Base-by-base conservation (phyloP, 2,329 filamentous ascomycete species). In the Fusarium decemcellulare region DNA sequence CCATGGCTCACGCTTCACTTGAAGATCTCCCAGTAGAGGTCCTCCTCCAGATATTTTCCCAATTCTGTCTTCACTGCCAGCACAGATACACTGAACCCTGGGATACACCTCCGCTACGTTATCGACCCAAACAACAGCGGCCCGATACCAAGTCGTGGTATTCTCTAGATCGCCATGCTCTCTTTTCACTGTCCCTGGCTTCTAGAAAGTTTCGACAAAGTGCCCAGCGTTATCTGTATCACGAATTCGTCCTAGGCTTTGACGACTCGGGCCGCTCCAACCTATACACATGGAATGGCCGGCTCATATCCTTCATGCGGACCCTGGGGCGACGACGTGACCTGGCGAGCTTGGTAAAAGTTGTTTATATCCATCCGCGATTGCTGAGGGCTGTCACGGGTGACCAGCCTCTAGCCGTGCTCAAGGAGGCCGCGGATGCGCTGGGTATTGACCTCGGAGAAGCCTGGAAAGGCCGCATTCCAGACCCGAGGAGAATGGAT, bases 21-120 rank as follows among this genome's bases (percentile, higher is more conserved):
- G 39, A 5, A 18, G 12, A 53, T 40, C 48, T 46, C 16, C 48
- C 57, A 14, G 54, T 29, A 29, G 47, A 59, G 32, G 32, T 39
- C 18, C 30, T 47, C 30, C 7, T 14, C 29, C 42, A 47, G 23
- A 59, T 65, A 37, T 46, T 44, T 34, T 40, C 40, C 23, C 47
- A 50, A n/a, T 65, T 62, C 32, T 65, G 53, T 18, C 59, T 65
- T 23, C 53, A 62, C 16, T 62, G 63, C 48, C 53, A 37, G 44
- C 57, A 29, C 32, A 40, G 34, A 18, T 42, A 55, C 18, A 44
- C 51, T 18, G 32, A 43, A 16, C 53, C 47, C n/a, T 61, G 62
- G 59, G 58, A 58, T 32, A 18, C 50, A 36, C 57, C 30, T 15
- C 50, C 23, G 15, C 42, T 46, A 12, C 32, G 32, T 16, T 30